Conservation (phyloP, 805 yeast genomes). For the Tetrapisispora taiwanensis region DNA sequence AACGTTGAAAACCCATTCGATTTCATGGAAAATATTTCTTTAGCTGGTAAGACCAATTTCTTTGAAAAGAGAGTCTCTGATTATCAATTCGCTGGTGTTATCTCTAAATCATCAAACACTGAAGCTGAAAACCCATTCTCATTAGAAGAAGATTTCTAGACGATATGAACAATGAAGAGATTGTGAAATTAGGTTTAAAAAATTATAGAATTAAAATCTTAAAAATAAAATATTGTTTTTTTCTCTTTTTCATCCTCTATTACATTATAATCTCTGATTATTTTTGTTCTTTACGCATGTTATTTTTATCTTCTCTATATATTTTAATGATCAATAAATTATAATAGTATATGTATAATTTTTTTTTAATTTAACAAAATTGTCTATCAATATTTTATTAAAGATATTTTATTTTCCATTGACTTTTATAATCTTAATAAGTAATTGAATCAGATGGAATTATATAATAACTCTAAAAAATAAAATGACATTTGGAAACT, state of each 20-base stretch:
- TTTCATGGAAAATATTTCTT: slow-evolving; percentile 96
- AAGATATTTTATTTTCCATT: too few species aligned
- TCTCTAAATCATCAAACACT: slow-evolving; percentile 59
- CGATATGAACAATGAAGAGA: not conserved
- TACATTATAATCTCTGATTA: not conserved
- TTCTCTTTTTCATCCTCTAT: too few species aligned
- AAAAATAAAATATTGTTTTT: too few species aligned
- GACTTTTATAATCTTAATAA: too few species aligned
- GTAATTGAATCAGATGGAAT: too few species aligned
- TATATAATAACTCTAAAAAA: too few species aligned
- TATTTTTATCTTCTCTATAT: not conserved
- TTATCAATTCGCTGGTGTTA: slow-evolving; percentile 98
- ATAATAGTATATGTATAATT: not conserved
- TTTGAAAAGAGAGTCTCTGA: slow-evolving; percentile 98
- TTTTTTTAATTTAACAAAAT: not conserved
- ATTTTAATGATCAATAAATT: not conserved
- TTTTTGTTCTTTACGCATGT: not conserved
- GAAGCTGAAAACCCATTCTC: slow-evolving; percentile 50
- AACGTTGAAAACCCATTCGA: slow-evolving; percentile 91
- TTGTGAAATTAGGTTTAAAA: too few species aligned
- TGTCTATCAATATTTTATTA: not conserved
- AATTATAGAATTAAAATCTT: too few species aligned
- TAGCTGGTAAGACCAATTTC: slow-evolving; percentile 98
- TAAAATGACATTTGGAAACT: too few species aligned
- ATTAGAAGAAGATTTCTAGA: slow-evolving; percentile 91